Base-by-base conservation (phyloP, 768 basidiomycete species). In the Filobasidium floriforme region DNA sequence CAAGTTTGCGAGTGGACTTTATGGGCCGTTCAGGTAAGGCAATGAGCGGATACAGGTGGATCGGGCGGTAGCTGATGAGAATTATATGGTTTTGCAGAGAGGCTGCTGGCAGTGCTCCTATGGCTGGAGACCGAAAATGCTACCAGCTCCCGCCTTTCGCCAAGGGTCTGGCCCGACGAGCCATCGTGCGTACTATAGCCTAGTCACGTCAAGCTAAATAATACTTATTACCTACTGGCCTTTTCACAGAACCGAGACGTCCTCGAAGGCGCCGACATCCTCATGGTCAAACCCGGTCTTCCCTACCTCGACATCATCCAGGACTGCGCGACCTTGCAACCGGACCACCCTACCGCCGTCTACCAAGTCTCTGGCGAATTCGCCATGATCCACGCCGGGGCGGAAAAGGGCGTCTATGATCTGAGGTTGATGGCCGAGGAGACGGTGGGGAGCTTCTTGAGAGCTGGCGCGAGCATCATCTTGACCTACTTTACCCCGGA, bases 271-370 rank as follows among this genome's bases (percentile, higher is more conserved):
- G 96, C 96, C 19, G 96, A 99, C 76, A 90, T 99, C 73, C 86
- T 99, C 76, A 98, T 99, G 93, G 92, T 99, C 76, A 99, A 99
- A 76, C 96, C 96, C 22, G 84, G 92, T 0, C 79, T 98, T 67
- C 93, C 96, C 0, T 98, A 98, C 80, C 89, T 98, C 60, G 96
- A 99, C 80, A 88, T 98, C 79, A 89, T 99, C 71, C 84, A 89
- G 40, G 91, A 96, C 73, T 91, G 90, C 18, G 85, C 87, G 3
- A 80, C 86, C 70, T 83, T 96, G 51, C 87, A 89, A 6, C 85
- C 85, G 0, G 87, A 94, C 75, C 88, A 90, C 73, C 94, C 94
- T 1, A 82, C 96, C n/a, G 96, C 96, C 0, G 91, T 89, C 73
- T 99, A 98, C 79, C 80, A 81, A 72, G 96, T 99, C 60, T 92